These are phyloP conservation scores for Vigna hirtella DNA, from an alignment of 306 rosid species.

Conservation along the genomic window DNA sequence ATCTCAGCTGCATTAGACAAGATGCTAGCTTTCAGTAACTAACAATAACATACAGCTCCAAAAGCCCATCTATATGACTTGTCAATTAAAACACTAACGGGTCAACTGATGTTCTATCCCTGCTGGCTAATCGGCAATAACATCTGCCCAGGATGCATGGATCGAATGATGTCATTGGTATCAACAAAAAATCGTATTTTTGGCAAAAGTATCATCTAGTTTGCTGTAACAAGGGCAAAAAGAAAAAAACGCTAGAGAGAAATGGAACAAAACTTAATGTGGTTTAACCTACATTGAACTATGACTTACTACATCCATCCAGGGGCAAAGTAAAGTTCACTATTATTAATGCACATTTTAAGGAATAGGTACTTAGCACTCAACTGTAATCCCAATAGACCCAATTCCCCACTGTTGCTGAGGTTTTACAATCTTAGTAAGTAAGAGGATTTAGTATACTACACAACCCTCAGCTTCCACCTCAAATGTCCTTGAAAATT, in stretches of 20 bases:
- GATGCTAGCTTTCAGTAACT: background rate
- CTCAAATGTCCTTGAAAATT: slow-evolving; percentile 36
- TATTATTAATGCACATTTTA: slow-evolving; percentile 23
- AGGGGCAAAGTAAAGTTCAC: slow-evolving; percentile 9
- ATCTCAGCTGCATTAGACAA: background rate
- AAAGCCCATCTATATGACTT: background rate
- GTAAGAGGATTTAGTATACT: slow-evolving; percentile 6
- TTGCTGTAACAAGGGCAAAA: slow-evolving; percentile 8
- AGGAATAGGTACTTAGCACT: slow-evolving; percentile 11
- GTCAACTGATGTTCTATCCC: background rate
- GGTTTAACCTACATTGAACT: slow-evolving; percentile 8
- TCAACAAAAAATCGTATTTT: background rate
- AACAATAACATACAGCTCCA: background rate
- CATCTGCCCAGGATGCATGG: background rate
- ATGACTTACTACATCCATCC: slow-evolving; percentile 12
- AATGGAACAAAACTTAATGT: slow-evolving; percentile 8
- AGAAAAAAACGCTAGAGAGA: background rate
- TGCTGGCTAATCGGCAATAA: background rate
- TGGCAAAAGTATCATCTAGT: background rate
- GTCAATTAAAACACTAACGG: slow-evolving; percentile 1
- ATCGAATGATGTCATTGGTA: slow-evolving; percentile 19
- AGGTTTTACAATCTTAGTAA: slow-evolving; percentile 2
- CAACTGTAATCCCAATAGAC: slow-evolving; percentile 17
- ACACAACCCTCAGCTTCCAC: slow-evolving; percentile 23
- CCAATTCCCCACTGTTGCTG: slow-evolving; percentile 17